phyloP scores from a whole-genome alignment of 2,329 filamentous ascomycete species.

The Metarhizium brunneum region DNA sequence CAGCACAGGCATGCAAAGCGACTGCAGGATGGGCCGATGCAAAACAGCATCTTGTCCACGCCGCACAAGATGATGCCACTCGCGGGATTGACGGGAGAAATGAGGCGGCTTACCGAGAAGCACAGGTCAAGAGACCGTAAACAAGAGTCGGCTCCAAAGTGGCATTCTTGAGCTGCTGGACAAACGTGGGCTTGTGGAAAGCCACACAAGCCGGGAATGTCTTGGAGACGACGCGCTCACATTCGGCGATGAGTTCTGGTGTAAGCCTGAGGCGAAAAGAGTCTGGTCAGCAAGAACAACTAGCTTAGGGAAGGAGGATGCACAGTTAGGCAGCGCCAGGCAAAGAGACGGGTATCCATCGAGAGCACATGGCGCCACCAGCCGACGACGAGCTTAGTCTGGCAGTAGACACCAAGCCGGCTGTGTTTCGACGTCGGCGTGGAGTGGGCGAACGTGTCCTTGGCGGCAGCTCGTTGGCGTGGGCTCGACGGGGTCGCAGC shows the following conservation, averaged over 20 bases:
- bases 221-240: slow-evolving; percentile 51
- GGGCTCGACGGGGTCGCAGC: background rate
- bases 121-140: slow-evolving; percentile 48
- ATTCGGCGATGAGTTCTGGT: slow-evolving; percentile 48
- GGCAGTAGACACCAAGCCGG: too few species aligned
- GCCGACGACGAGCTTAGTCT: background rate
- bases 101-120: slow-evolving; percentile 40
- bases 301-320: background rate
- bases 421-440: too few species aligned
- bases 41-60: background rate
- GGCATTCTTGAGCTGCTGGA: slow-evolving; percentile 49
- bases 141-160: slow-evolving; percentile 47
- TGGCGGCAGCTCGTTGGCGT: too few species aligned
- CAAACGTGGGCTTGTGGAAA: slow-evolving; percentile 53
- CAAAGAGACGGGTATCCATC: background rate
- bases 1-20: background rate
- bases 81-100: slow-evolving; percentile 11
- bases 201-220: slow-evolving; percentile 52
- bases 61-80: background rate
- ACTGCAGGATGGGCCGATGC: background rate
- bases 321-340: background rate
- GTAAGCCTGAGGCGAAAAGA: slow-evolving; percentile 31
- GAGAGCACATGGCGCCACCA: background rate
- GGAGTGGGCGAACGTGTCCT: too few species aligned
- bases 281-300: slow-evolving; percentile 4